phyloP scores from a whole-genome alignment of 176 grass and related monocot species.

The Rhynchospora tenuis region DNA sequence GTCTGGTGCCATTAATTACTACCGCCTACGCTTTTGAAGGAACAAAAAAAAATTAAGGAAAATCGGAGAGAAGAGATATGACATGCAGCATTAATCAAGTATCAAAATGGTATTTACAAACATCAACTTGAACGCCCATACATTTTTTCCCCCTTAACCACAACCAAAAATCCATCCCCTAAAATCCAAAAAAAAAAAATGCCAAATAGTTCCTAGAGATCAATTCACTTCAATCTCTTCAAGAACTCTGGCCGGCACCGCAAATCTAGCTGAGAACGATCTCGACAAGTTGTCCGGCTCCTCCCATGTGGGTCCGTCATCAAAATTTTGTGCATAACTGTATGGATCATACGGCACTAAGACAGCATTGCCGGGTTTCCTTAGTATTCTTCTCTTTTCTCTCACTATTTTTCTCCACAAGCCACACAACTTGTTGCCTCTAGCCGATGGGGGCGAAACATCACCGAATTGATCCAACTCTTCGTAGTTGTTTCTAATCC shows the following conservation, averaged over 20 bases:
- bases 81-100: conserved; percentile 17
- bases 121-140: conserved; percentile 1
- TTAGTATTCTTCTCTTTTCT: conserved; percentile 57
- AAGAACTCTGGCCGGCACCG: conserved; percentile 48
- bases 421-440: conserved; percentile 32
- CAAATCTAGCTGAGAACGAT: conserved; percentile 88
- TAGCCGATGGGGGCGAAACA: neutral
- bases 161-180: neutral
- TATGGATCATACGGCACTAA: conserved; percentile 54
- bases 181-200: neutral
- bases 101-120: conserved; percentile 18
- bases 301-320: conserved; percentile 64
- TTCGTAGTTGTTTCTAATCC: conserved; percentile 1
- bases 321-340: conserved; percentile 93
- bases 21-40: neutral
- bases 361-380: conserved; percentile 43
- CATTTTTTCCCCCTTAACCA: neutral
- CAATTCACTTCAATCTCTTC: conserved; percentile 24
- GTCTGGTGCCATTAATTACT: neutral
- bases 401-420: conserved; percentile 63
- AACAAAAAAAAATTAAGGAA: neutral
- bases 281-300: conserved; percentile 78
- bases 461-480: conserved; percentile 2
- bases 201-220: neutral
- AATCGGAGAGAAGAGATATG: neutral